phyloP scores from a whole-genome alignment of 306 rosid species.

The Quercus aquifolioides region DNA sequence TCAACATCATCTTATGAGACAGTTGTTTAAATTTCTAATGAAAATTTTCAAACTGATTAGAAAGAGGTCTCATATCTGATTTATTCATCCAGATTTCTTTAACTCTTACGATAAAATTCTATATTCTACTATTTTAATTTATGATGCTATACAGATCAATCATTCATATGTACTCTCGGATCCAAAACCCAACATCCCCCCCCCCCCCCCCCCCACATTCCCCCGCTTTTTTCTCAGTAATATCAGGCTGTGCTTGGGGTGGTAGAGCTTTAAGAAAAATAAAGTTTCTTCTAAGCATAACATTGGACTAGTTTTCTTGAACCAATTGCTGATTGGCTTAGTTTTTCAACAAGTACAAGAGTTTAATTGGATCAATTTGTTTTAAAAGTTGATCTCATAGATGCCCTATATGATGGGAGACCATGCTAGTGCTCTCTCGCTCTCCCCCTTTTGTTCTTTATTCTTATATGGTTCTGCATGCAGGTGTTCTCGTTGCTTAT shows the following conservation, averaged over 20 bases:
- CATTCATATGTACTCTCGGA: background rate
- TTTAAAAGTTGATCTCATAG: background rate
- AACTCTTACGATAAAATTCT: background rate
- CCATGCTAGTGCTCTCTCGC: background rate
- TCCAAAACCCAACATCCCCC: background rate
- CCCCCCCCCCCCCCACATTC: no score
- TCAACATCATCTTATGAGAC: background rate
- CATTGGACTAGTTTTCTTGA: background rate
- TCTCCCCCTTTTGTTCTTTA: background rate
- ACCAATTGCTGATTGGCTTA: background rate
- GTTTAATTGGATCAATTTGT: background rate
- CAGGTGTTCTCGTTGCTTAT: constrained; percentile 84
- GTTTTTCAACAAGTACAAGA: background rate
- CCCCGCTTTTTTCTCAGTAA: background rate
- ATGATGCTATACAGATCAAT: background rate
- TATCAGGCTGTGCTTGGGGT: background rate
- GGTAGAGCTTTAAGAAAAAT: background rate
- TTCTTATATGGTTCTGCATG: constrained; percentile 25
- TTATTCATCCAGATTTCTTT: background rate
- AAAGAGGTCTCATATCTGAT: background rate
- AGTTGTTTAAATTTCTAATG: background rate
- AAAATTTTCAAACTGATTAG: background rate
- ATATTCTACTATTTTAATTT: background rate
- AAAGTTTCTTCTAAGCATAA: background rate
- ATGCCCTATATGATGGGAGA: no score